phyloP scores from a whole-genome alignment of 306 rosid genomes.

The Gastrolobium bilobum region DNA sequence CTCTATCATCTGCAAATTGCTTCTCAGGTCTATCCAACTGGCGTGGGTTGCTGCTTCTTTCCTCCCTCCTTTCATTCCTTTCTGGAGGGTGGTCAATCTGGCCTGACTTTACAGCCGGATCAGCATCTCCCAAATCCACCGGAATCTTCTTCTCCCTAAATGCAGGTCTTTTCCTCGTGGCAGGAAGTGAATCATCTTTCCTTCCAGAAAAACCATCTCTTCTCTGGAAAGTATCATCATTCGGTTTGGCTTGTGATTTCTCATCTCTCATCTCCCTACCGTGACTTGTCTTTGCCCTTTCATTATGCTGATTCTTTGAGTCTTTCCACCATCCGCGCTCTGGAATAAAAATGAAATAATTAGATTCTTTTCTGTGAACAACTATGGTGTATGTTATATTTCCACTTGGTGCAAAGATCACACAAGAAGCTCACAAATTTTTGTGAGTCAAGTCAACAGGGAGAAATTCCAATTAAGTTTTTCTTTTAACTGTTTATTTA shows the following conservation, averaged over 20 bases:
- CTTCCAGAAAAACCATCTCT: conserved; percentile 59
- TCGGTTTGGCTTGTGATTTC: conserved; percentile 53
- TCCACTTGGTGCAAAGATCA: conserved; percentile 30
- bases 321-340: conserved; percentile 85
- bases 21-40: conserved; percentile 59
- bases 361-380: conserved; percentile 16
- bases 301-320: conserved; percentile 53
- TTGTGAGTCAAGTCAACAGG: conserved; percentile 1
- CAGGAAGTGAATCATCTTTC: conserved; percentile 54
- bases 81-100: conserved; percentile 48
- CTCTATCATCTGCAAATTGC: conserved; percentile 56
- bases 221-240: conserved; percentile 54
- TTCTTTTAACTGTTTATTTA: background rate
- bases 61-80: conserved; percentile 63
- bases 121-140: conserved; percentile 56
- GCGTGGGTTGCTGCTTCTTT: conserved; percentile 56
- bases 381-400: background rate
- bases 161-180: conserved; percentile 73
- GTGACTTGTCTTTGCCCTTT: conserved; percentile 54
- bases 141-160: conserved; percentile 74
- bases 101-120: conserved; percentile 53
- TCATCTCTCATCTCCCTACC: conserved; percentile 57
- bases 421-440: conserved; percentile 19
- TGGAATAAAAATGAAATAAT: conserved; percentile 40
- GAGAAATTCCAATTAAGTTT: conserved; percentile 1